Evolutionary conservation across 331 rosid species (phyloP), one percentile per base, ranked within the genome.

Genomic region (Malus hybrid): DNA sequence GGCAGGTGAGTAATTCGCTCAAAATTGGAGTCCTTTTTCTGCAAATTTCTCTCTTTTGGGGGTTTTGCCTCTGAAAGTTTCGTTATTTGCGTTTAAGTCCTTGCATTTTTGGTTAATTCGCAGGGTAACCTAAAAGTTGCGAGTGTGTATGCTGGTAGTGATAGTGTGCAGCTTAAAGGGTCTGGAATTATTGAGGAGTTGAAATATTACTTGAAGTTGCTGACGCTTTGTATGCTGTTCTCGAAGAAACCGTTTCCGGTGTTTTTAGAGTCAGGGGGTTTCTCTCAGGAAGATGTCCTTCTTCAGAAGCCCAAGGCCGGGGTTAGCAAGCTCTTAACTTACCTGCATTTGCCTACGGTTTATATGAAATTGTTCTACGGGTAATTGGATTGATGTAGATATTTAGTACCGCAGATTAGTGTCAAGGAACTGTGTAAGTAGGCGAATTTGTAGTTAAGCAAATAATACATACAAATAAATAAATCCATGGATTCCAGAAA

Each of bases 261-360:
- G 79, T 94, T 94, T 85, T 85, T 94, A 82, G 99, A 94, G 67
- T 87, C 96, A 71, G 92, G 96, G 33, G 95, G 97, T 63, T 94
- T 84, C 77, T 32, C 90, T 3, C 72, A 46, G 77, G 93, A 94
- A 9, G 96, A 88, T 78, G 97, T 94, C n/a, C 99, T 94, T 61
- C 71, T 91, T 24, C 99, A 94, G 87, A 88, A 87, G 86, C 96
- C 97, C 50, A 94, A 94, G 81, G 99, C 99, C 66, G 99, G 80
- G 96, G 99, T 94, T 83, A n/a, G 89, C 24, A 63, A 68, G 55
- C 77, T 73, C 68, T 22, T 22, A 14, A 11, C 57, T 33, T 39
- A 15, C 29, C 62, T 56, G 22, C 58, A 34, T 72, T 34, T 72
- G 75, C 16, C 24, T 6, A 8, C 7, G 52, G 32, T 32, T 18